These are phyloP conservation scores for Carex myosuroides DNA, from an alignment of 176 grass and related monocot species.

Conservation along the genomic window DNA sequence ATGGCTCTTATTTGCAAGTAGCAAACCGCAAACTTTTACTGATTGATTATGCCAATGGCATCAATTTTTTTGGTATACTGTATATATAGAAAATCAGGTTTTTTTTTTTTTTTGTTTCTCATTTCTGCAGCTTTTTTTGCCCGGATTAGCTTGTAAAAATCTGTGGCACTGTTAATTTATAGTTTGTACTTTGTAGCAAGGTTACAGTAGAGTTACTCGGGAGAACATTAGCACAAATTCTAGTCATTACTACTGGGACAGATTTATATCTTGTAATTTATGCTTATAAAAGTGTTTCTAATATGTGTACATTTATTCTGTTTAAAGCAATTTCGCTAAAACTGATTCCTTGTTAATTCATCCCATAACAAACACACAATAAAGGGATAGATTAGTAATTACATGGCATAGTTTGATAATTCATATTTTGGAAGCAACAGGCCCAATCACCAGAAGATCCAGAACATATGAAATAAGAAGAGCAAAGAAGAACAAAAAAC, in stretches of 20 bases:
- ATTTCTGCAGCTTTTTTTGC: background rate
- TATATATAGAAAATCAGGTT: background rate
- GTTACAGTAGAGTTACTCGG: background rate
- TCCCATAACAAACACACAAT: background rate
- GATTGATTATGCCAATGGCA: slow-evolving; percentile 1
- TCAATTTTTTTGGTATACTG: background rate
- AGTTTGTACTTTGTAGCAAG: background rate
- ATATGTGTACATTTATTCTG: background rate
- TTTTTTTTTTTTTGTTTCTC: background rate
- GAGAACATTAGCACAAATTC: background rate
- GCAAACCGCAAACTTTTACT: slow-evolving; percentile 66
- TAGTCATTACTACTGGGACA: background rate
- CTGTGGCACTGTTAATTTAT: background rate
- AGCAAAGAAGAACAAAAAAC: background rate
- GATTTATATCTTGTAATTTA: background rate
- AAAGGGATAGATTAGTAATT: background rate
- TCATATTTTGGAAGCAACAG: background rate
- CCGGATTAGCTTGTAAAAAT: background rate
- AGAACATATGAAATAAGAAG: background rate
- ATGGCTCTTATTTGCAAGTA: slow-evolving; percentile 84
- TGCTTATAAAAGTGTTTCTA: background rate
- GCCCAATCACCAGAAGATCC: background rate
- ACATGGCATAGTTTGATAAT: background rate
- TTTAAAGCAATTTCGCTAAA: background rate
- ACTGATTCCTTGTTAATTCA: background rate